Evolutionary conservation across 768 basidiomycete genomes (phyloP).

Genomic region (Suillus placidus): DNA sequence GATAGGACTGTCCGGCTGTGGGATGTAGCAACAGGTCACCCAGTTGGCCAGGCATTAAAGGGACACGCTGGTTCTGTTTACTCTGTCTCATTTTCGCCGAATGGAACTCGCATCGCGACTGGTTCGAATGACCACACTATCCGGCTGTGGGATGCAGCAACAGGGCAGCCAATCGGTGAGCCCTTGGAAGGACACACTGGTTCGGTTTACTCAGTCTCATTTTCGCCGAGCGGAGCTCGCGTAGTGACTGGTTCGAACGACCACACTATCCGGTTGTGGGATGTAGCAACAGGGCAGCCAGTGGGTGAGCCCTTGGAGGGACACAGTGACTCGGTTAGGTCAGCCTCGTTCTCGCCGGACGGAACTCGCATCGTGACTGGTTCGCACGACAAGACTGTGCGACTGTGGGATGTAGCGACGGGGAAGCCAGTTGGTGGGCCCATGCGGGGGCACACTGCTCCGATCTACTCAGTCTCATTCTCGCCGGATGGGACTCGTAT

Average conservation of each 20-base stretch:
- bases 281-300: conserved; percentile 5
- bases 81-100: conserved; percentile 18
- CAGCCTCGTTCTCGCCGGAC: conserved; percentile 9
- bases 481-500: not conserved
- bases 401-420: conserved; percentile 6
- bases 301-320: conserved; percentile 8
- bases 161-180: conserved; percentile 10
- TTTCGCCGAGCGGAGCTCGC: conserved; percentile 18
- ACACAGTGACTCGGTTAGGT: conserved; percentile 1
- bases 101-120: conserved; percentile 10
- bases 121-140: conserved; percentile 14
- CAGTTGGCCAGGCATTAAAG: conserved; percentile 2
- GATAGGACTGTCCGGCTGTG: conserved; percentile 23
- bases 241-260: conserved; percentile 16
- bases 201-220: conserved; percentile 15
- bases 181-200: conserved; percentile 15
- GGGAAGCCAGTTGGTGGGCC: not conserved
- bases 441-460: not conserved
- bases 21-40: conserved; percentile 18
- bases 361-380: conserved; percentile 6
- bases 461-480: not conserved
- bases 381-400: conserved; percentile 4
- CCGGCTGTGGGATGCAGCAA: conserved; percentile 17
- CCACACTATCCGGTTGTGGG: conserved; percentile 13
- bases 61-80: conserved; percentile 11